Evolutionary conservation across 2,329 filamentous ascomycete species (phyloP).

Genomic region (Ustilaginoidea virens): DNA sequence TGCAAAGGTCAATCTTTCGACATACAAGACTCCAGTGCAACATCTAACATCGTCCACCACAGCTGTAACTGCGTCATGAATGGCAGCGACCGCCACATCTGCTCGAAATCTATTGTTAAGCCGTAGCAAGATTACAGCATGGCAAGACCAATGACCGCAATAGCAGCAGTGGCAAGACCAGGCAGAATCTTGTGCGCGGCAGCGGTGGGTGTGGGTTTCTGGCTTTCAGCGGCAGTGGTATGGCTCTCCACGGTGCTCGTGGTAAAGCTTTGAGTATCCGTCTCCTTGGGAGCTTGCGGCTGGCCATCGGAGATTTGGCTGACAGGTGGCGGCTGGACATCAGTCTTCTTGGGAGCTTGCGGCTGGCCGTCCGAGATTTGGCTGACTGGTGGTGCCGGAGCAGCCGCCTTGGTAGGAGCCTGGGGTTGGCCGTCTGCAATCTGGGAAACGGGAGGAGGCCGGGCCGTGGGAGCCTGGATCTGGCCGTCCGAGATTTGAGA

Average conservation of each 20-base stretch:
- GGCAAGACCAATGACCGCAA: constrained; percentile 7
- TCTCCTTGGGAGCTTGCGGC: constrained; percentile 31
- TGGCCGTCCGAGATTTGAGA: constrained; percentile 25
- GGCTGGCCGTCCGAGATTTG: constrained; percentile 30
- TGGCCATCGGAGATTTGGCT: constrained; percentile 33
- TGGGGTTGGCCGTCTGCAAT: constrained; percentile 31
- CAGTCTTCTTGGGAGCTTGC: constrained; percentile 28
- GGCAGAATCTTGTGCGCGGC: constrained; percentile 6
- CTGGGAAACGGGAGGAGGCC: constrained; percentile 20
- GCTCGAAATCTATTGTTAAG: background rate
- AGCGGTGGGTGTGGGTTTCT: no score
- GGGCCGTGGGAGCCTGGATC: constrained; percentile 9
- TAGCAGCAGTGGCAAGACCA: constrained; percentile 4
- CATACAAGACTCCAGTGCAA: no score
- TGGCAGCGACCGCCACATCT: no score
- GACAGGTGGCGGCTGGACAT: constrained; percentile 20
- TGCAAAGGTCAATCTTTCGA: no score
- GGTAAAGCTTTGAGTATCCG: constrained; percentile 13
- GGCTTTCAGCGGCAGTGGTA: no score
- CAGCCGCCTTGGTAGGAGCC: constrained; percentile 25
- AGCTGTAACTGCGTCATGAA: no score
- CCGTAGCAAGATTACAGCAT: constrained; percentile 6
- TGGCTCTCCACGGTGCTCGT: no score
- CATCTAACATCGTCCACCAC: no score
- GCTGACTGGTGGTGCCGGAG: constrained; percentile 20